phyloP scores from a whole-genome alignment of 805 yeast species.

The Blastobotrys mokoenaii region DNA sequence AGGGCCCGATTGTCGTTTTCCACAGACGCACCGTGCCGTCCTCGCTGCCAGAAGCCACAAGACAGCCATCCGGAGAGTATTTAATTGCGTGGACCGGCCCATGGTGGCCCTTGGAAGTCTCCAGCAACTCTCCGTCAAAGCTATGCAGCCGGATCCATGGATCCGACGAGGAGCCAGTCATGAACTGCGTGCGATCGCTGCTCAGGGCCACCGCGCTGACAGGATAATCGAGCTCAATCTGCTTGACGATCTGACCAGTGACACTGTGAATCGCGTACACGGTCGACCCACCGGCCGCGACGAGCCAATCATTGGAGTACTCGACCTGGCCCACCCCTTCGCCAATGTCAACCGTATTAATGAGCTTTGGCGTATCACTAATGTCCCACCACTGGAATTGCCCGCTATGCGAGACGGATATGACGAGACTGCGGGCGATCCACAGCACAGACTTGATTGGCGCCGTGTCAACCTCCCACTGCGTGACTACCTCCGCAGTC shows the following conservation, averaged over 20 bases:
- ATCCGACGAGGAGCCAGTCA: conserved; percentile 24
- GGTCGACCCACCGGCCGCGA: conserved; percentile 20
- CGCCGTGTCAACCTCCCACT: conserved; percentile 18
- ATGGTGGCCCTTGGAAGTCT: conserved; percentile 87
- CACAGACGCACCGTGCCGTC: conserved; percentile 93
- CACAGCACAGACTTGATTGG: conserved; percentile 19
- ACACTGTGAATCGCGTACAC: conserved; percentile 16
- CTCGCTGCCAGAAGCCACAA: conserved; percentile 93
- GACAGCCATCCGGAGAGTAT: conserved; percentile 71
- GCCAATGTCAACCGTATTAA: conserved; percentile 2
- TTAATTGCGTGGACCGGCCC: conserved; percentile 88
- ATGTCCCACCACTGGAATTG: conserved; percentile 25
- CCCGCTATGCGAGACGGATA: conserved; percentile 19
- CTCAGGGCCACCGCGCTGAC: conserved; percentile 22
- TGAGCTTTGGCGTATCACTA: conserved; percentile 8
- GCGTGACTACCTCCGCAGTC: conserved; percentile 8
- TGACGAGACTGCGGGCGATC: conserved; percentile 15
- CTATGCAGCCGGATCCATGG: conserved; percentile 28
- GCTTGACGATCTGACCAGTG: conserved; percentile 14
- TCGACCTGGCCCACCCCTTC: conserved; percentile 21
- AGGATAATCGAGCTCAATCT: conserved; percentile 18
- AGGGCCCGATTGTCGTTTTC: conserved; percentile 44
- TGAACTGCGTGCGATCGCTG: conserved; percentile 15
- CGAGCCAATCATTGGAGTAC: conserved; percentile 12
- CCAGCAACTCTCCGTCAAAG: conserved; percentile 68